These are phyloP conservation scores for Starmera dryadoides DNA, from an alignment of 805 yeast species.

Conservation along the genomic window DNA sequence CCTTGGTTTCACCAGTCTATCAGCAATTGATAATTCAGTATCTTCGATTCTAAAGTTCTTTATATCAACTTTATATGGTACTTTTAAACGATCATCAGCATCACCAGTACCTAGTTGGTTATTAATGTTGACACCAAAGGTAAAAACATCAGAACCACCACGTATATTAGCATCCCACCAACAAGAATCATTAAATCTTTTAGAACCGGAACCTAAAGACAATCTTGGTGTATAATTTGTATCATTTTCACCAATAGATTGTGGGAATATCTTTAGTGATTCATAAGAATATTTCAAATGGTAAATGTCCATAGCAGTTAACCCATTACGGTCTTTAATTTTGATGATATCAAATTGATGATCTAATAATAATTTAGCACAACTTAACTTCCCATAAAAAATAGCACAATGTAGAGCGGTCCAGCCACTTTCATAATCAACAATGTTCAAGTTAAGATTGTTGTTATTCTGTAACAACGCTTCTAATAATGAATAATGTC, in stretches of 20 bases:
- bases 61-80: constrained; percentile 31
- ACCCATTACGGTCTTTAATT: constrained; percentile 61
- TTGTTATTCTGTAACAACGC: constrained; percentile 38
- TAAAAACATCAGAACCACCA: constrained; percentile 53
- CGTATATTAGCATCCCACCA: constrained; percentile 36
- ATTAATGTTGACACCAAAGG: constrained; percentile 58
- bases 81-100: constrained; percentile 38
- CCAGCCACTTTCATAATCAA: constrained; percentile 78
- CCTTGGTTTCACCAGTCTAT: constrained; percentile 32
- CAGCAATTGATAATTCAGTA: constrained; percentile 12
- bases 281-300: constrained; percentile 29
- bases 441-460: constrained; percentile 34
- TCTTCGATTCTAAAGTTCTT: constrained; percentile 6
- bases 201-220: no score
- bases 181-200: constrained; percentile 7
- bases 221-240: constrained; percentile 14
- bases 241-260: constrained; percentile 24
- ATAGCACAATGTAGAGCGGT: constrained; percentile 70
- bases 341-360: constrained; percentile 32
- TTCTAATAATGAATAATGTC: constrained; percentile 38
- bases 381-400: constrained; percentile 45
- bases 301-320: constrained; percentile 64
- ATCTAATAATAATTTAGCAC: constrained; percentile 39
- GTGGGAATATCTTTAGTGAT: constrained; percentile 36
- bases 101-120: constrained; percentile 64